Evolutionary conservation across 176 grass and related monocot genomes (phyloP).

Genomic region (Triticum monococcum): DNA sequence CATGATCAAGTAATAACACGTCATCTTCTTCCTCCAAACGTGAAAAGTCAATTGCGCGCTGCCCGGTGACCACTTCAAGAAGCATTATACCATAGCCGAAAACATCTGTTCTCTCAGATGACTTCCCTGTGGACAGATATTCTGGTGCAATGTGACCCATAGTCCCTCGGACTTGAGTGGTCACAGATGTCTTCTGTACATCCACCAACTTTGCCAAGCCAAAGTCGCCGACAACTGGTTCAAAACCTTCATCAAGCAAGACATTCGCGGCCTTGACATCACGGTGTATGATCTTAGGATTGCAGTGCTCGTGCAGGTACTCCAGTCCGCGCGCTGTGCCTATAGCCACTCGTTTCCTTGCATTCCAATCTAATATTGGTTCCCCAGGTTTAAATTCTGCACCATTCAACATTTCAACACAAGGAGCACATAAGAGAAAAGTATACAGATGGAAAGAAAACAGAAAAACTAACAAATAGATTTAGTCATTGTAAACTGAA

Average conservation of each 20-base stretch:
- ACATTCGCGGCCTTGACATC: slow-evolving; percentile 98
- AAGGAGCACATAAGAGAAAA: slow-evolving; percentile 19
- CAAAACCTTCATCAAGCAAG: slow-evolving; percentile 91
- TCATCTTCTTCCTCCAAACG: slow-evolving; percentile 97
- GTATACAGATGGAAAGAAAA: slow-evolving; percentile 13
- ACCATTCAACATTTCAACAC: slow-evolving; percentile 11
- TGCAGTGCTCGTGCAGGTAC: slow-evolving; percentile 97
- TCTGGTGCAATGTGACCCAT: slow-evolving; percentile 88
- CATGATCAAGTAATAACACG: slow-evolving; percentile 92
- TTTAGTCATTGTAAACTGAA: neutral
- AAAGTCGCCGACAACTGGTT: slow-evolving; percentile 91
- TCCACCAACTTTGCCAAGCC: slow-evolving; percentile 93
- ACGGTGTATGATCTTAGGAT: slow-evolving; percentile 96
- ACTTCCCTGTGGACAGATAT: slow-evolving; percentile 93
- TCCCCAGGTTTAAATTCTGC: slow-evolving; percentile 94
- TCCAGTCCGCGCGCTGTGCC: slow-evolving; percentile 92
- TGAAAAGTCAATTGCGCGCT: slow-evolving; percentile 92
- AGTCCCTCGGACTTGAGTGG: slow-evolving; percentile 92
- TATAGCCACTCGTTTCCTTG: slow-evolving; percentile 85
- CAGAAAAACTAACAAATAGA: neutral
- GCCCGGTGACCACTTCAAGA: slow-evolving; percentile 91
- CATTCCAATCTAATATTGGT: slow-evolving; percentile 78
- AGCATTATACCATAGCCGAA: slow-evolving; percentile 98
- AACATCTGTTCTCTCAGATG: slow-evolving; percentile 92
- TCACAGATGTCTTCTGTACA: slow-evolving; percentile 93